Base-by-base conservation (phyloP, 2,329 filamentous ascomycete genomes). In the Elsinoe fawcettii region DNA sequence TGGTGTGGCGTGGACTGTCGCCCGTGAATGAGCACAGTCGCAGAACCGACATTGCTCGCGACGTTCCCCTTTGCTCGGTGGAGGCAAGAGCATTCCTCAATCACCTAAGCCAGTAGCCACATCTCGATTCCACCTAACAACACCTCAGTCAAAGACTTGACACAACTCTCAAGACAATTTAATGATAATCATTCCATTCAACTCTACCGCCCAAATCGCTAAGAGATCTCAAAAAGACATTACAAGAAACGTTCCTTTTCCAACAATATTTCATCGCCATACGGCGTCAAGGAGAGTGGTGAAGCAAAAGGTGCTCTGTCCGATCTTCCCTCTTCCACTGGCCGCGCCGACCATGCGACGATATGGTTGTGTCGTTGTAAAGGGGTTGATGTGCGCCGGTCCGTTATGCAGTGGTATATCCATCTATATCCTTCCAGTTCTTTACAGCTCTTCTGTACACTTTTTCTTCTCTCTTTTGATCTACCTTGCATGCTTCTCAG, bases 341-440 rank as follows among this genome's bases (percentile, higher is more conserved):
- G 23, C 20, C 41, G 12, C 20, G 20, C 12, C 20, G 7, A 5
- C 9, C 27, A 9, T 5, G 5, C 5, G 27, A 30, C 9, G 27
- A 9, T 30, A 9, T 30, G 27, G 5, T 5, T 30, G 27, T 30
- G 27, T 30, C 5, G 5, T 5, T 30, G 27, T 30, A 30, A 9
- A 30, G 27, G 9, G 27, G 5, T 4, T 20, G 6, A 23, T 44
- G 22, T 44, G 39, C 39, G 39, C 39, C 16, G 16, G 3, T 20
- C 30, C 46, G 20, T 4, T 51, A 32, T 51, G 46, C 46, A 51
- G 25, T 51, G 46, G 46, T 51, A 51, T 51, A 53, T 53, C 49
- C 30, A 6, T 53, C 49, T 53, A 36, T 46, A 46, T 20, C 34
- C 5, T 37, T 46, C 41, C 41, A 11, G 20, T 25, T 27, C 41